Evolutionary conservation across 345 rosid species (phyloP).

Genomic region (Nasturtium officinale): DNA sequence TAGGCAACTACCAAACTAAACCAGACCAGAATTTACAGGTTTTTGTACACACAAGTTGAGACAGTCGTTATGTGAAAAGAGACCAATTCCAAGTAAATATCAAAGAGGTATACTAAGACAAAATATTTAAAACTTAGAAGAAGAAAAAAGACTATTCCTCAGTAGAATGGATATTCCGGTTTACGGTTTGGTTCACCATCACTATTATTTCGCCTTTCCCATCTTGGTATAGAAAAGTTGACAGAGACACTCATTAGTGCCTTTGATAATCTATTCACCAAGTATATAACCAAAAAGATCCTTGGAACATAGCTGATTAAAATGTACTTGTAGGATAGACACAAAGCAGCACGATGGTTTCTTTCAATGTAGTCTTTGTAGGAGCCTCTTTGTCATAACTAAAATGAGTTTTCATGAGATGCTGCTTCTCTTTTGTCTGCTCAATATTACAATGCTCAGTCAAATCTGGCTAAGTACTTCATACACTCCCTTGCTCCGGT

Average conservation of each 20-base stretch:
- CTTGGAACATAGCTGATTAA: not conserved
- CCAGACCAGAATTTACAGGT: too few species aligned
- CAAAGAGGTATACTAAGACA: too few species aligned
- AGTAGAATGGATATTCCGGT: not conserved
- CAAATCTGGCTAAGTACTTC: slow-evolving; percentile 13
- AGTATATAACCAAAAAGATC: not conserved
- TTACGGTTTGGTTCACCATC: not conserved
- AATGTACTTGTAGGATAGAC: not conserved
- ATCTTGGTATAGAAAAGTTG: not conserved
- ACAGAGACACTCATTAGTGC: not conserved
- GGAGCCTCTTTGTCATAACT: slow-evolving; percentile 2
- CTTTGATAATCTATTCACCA: slow-evolving; percentile 12
- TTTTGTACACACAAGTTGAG: too few species aligned
- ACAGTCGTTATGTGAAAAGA: too few species aligned
- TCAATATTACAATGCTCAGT: not conserved
- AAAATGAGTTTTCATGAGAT: too few species aligned
- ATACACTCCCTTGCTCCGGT: slow-evolving; percentile 21
- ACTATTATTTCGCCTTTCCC: not conserved
- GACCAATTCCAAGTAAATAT: too few species aligned
- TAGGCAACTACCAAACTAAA: too few species aligned
- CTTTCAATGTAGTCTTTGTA: slow-evolving; percentile 3
- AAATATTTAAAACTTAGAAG: not conserved
- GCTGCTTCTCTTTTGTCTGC: slow-evolving; percentile 21
- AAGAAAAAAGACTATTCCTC: too few species aligned
- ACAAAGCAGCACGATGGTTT: not conserved